These are phyloP conservation scores for Penicillium sp. DNA, from an alignment of 2,329 filamentous ascomycete genomes.

Conservation along the genomic window DNA sequence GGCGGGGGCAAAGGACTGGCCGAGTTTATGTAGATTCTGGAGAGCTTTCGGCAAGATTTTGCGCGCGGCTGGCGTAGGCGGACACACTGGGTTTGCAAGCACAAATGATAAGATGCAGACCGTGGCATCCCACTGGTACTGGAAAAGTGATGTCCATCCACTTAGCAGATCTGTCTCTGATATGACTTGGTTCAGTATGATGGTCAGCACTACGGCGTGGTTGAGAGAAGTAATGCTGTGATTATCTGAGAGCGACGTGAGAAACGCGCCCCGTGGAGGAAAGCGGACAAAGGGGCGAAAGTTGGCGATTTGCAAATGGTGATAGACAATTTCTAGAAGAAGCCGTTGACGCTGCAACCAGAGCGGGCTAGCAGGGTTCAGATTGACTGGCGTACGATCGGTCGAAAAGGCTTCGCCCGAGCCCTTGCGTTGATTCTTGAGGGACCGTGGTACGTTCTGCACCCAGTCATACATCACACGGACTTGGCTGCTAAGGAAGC, in stretches of 20 bases:
- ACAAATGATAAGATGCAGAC: slow-evolving; percentile 4
- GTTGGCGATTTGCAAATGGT: slow-evolving; percentile 30
- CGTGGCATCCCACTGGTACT: slow-evolving; percentile 8
- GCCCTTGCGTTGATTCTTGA: slow-evolving; percentile 31
- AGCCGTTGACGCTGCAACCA: slow-evolving; percentile 38
- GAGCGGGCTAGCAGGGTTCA: slow-evolving; percentile 29
- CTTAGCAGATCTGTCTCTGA: slow-evolving; percentile 1
- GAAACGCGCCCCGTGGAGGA: slow-evolving; percentile 2
- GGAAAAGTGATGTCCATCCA: slow-evolving; percentile 1
- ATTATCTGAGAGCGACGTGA: slow-evolving; percentile 19
- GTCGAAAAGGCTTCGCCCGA: slow-evolving; percentile 30
- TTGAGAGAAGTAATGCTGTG: slow-evolving; percentile 21
- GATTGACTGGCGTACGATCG: slow-evolving; percentile 26
- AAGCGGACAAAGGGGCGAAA: slow-evolving; percentile 36
- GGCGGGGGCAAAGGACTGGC: slow-evolving; percentile 10
- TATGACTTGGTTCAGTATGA: slow-evolving; percentile 31
- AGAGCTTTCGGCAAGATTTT: slow-evolving; percentile 4
- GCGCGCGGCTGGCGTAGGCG: neutral
- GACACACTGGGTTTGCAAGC: slow-evolving; percentile 1
- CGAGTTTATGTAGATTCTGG: neutral
- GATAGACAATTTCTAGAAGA: slow-evolving; percentile 36
- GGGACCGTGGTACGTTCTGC: slow-evolving; percentile 28
- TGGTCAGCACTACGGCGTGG: slow-evolving; percentile 30
- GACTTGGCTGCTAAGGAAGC: slow-evolving; percentile 22
- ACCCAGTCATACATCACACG: slow-evolving; percentile 25